These are phyloP conservation scores for Pseudogymnoascus sp. DNA, from an alignment of 2,329 filamentous ascomycete genomes.

Conservation along the genomic window DNA sequence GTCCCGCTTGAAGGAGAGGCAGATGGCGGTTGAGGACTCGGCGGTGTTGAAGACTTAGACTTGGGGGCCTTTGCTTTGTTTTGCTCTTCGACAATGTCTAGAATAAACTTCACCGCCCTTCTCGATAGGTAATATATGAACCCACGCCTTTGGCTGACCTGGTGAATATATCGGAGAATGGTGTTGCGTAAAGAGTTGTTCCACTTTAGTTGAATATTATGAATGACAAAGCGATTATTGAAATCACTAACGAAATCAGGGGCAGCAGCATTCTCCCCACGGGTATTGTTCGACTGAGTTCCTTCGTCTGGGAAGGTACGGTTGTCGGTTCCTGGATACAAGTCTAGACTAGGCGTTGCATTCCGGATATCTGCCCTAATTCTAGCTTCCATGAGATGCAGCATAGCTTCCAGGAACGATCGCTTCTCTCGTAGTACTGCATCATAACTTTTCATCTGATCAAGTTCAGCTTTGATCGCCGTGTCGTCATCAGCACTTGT, in stretches of 20 bases:
- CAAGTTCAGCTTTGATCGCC: constrained; percentile 52
- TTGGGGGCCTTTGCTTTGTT: constrained; percentile 56
- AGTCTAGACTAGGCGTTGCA: constrained; percentile 26
- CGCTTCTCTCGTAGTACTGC: constrained; percentile 52
- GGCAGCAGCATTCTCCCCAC: constrained; percentile 56
- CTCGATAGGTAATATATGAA: constrained; percentile 98
- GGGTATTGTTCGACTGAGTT: constrained; percentile 52
- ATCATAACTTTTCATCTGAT: constrained; percentile 52
- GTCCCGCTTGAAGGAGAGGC: constrained; percentile 20
- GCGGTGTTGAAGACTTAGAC: constrained; percentile 23
- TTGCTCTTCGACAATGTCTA: constrained; percentile 96
- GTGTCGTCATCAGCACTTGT: constrained; percentile 38
- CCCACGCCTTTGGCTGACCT: constrained; percentile 89
- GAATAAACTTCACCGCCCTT: constrained; percentile 92
- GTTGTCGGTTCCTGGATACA: constrained; percentile 36
- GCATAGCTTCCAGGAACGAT: constrained; percentile 53
- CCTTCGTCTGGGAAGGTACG: constrained; percentile 37
- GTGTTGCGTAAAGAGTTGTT: constrained; percentile 95
- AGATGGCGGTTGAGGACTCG: constrained; percentile 16
- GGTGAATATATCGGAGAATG: constrained; percentile 92
- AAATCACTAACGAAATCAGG: constrained; percentile 90
- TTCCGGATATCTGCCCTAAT: constrained; percentile 26
- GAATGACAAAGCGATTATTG: constrained; percentile 95
- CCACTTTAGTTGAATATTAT: constrained; percentile 98
- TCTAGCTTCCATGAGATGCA: constrained; percentile 28